Evolutionary conservation across 139 green algal genomes (phyloP).

Genomic region (Gonium pectorale): DNA sequence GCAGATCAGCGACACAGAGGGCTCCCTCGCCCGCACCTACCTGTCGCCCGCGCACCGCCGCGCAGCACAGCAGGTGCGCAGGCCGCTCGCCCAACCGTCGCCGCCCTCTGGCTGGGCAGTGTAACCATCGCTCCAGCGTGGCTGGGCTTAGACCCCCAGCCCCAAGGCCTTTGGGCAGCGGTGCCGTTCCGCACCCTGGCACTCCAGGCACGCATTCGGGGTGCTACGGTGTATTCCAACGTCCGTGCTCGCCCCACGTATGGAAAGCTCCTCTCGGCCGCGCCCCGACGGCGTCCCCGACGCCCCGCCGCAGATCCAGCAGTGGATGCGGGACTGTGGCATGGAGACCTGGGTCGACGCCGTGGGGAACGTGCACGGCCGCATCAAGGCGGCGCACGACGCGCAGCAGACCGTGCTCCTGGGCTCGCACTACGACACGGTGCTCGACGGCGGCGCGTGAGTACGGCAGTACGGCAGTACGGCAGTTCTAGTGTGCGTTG

Average conservation of each 20-base stretch:
- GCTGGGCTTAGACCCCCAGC: too few relatives aligned
- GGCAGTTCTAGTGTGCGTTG: too few relatives aligned
- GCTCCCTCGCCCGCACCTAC: conserved; percentile 74
- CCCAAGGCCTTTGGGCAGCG: too few relatives aligned
- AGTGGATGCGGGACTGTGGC: conserved; percentile 81
- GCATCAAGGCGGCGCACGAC: conserved; percentile 45
- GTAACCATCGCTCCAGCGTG: too few relatives aligned
- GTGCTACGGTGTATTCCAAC: too few relatives aligned
- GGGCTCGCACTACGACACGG: conserved; percentile 94
- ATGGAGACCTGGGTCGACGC: conserved; percentile 81
- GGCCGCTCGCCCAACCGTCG: too few relatives aligned
- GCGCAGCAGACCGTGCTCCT: conserved; percentile 69
- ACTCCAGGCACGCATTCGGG: too few relatives aligned
- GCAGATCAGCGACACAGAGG: conserved; percentile 74
- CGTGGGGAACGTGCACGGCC: conserved; percentile 89
- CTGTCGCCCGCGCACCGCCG: conserved; percentile 73
- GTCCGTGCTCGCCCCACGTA: neutral
- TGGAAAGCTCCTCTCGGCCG: neutral
- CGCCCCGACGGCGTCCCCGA: too few relatives aligned
- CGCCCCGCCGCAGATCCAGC: conserved; percentile 29
- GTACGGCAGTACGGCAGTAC: too few relatives aligned
- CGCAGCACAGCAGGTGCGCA: conserved; percentile 62
- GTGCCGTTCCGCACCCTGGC: too few relatives aligned
- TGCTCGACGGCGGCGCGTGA: conserved; percentile 88
- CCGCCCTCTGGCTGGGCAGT: too few relatives aligned